Conservation (phyloP, 2,329 filamentous ascomycete species). For the Fusarium keratoplasticum region DNA sequence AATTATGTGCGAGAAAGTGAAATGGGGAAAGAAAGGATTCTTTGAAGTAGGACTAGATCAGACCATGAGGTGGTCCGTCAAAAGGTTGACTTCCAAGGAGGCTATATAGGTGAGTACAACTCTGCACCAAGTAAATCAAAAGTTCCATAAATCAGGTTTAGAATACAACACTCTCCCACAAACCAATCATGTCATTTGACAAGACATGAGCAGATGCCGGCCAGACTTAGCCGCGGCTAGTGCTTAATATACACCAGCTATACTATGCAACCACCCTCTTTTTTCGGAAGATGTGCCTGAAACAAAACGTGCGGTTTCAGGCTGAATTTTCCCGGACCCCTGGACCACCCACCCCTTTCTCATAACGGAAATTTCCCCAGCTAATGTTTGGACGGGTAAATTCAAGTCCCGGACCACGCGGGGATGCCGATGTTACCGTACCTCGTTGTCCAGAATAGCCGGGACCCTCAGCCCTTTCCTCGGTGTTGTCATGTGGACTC, state of each 20-base stretch:
- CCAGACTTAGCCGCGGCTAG: background rate
- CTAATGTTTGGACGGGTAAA: background rate
- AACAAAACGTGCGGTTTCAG: constrained; percentile 22
- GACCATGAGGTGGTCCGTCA: background rate
- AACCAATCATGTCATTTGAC: constrained; percentile 1
- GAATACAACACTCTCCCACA: background rate
- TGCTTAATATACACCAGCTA: constrained; percentile 11
- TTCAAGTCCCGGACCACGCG: constrained; percentile 9
- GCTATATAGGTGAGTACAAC: background rate
- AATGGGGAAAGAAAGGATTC: background rate
- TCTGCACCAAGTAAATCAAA: background rate
- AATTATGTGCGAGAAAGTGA: background rate
- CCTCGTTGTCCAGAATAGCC: background rate
- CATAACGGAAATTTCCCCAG: constrained; percentile 1
- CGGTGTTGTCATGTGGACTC: constrained; percentile 18
- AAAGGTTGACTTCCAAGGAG: background rate
- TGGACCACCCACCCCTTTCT: constrained; percentile 1
- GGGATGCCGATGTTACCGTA: constrained; percentile 20
- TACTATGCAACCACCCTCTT: constrained; percentile 2
- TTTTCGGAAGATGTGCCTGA: constrained; percentile 12
- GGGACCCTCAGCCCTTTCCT: background rate
- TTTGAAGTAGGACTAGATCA: background rate
- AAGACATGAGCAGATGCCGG: background rate
- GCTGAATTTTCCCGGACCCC: constrained; percentile 21
- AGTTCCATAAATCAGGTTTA: constrained; percentile 1